These are phyloP conservation scores for Fusarium mangiferae DNA, from an alignment of 2,329 filamentous ascomycete species.

Conservation along the genomic window DNA sequence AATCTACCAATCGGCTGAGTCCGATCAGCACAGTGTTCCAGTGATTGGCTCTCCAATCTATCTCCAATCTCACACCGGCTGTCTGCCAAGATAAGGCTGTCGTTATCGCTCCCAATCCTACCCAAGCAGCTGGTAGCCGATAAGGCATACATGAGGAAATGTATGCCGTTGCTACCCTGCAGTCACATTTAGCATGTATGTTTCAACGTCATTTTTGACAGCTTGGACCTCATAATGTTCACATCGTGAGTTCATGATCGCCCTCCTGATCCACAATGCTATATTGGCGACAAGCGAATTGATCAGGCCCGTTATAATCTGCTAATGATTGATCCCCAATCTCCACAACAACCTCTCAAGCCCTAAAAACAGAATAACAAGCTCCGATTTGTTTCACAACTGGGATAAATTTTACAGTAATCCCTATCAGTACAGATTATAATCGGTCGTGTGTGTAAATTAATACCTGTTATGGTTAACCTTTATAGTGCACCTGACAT, in stretches of 20 bases:
- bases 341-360: too few relatives aligned
- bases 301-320: too few relatives aligned
- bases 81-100: neutral
- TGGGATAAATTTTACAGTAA: too few relatives aligned
- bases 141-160: neutral
- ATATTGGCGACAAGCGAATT: neutral
- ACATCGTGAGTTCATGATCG: neutral
- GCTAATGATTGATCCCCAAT: too few relatives aligned
- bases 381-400: too few relatives aligned
- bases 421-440: too few relatives aligned
- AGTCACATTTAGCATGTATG: fast-evolving
- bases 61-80: neutral
- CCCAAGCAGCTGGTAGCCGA: neutral
- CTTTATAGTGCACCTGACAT: too few relatives aligned
- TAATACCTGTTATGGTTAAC: too few relatives aligned
- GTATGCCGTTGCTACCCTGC: neutral
- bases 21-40: neutral
- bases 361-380: too few relatives aligned
- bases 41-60: constrained; percentile 13
- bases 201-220: neutral
- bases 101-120: neutral
- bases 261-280: too few relatives aligned
- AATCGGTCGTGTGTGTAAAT: too few relatives aligned
- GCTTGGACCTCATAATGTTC: neutral
- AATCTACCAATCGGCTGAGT: constrained; percentile 2